Percentiles rank a stretch among this genome's conserved stretches.
Conservation (phyloP, 495 filamentous ascomycete species). For the Durotheca rogersii region DNA sequence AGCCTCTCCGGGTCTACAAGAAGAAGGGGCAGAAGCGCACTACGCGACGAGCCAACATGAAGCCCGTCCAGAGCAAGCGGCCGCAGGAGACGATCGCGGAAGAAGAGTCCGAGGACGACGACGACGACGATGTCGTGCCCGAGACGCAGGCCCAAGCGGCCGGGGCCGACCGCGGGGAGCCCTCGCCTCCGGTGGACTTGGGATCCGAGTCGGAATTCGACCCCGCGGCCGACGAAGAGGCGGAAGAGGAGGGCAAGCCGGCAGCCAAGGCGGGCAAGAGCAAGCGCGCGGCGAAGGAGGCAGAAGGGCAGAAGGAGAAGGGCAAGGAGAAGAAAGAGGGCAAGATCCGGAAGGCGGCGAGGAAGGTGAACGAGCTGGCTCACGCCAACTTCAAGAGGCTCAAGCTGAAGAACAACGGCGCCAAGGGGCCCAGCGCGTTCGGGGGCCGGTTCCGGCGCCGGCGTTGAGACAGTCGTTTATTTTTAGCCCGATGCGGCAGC, state of each 20-base stretch:
- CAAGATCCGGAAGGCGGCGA: slow-evolving; percentile 56
- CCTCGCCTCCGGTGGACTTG: slow-evolving; percentile 15
- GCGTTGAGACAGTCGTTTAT: slow-evolving; percentile 39
- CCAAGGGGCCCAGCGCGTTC: slow-evolving; percentile 52
- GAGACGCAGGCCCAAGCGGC: slow-evolving; percentile 47
- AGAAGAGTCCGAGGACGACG: slow-evolving; percentile 18
- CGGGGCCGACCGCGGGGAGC: slow-evolving; percentile 22
- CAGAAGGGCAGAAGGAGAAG: slow-evolving; percentile 31
- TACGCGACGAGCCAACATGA: slow-evolving; percentile 76
- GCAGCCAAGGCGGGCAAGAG: too few relatives aligned
- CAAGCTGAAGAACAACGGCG: slow-evolving; percentile 67
- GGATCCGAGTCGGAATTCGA: slow-evolving; percentile 31
- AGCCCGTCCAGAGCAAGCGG: slow-evolving; percentile 44
- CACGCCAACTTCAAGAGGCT: slow-evolving; percentile 81
- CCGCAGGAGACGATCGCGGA: slow-evolving; percentile 42
- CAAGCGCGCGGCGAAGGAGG: slow-evolving; percentile 35
- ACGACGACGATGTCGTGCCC: slow-evolving; percentile 35
- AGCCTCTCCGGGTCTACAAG: slow-evolving; percentile 68
- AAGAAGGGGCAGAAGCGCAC: slow-evolving; percentile 92
- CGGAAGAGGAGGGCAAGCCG: slow-evolving; percentile 37
- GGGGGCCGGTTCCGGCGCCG: slow-evolving; percentile 52
- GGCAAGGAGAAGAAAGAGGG: slow-evolving; percentile 48
- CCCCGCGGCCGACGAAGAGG: slow-evolving; percentile 38
- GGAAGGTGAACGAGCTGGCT: slow-evolving; percentile 71
- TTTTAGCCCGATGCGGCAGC: too few relatives aligned